Percentiles rank a stretch among this genome's conserved stretches.
These are phyloP conservation scores for Vitis hybrid DNA, from an alignment of 177 flowering plant genomes.

Conservation along the genomic window DNA sequence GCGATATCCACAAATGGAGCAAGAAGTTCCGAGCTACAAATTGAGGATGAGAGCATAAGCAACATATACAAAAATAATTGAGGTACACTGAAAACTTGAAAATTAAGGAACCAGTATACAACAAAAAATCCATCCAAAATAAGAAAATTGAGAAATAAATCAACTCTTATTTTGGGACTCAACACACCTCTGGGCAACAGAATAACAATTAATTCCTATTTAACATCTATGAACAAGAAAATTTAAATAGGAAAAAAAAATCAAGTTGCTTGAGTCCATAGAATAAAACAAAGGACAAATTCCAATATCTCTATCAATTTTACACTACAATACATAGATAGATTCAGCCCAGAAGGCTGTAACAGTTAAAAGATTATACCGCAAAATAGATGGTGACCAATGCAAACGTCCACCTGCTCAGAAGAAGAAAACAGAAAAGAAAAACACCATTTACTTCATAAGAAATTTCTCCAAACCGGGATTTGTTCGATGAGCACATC, in stretches of 20 bases:
- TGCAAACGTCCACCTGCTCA: slow-evolving; percentile 64
- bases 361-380: slow-evolving; percentile 32
- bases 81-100: background rate
- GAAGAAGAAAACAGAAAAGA: slow-evolving; percentile 11
- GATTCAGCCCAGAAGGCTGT: background rate
- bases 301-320: background rate
- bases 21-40: slow-evolving; percentile 48
- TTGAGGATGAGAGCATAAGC: slow-evolving; percentile 5
- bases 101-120: background rate
- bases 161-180: background rate
- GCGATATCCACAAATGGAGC: slow-evolving; percentile 49
- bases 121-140: background rate
- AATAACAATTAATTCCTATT: background rate
- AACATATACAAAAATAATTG: background rate
- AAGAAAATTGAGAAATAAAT: background rate
- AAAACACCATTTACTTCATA: background rate
- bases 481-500: background rate
- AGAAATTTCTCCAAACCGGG: background rate
- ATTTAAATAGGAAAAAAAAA: too few species aligned
- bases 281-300: background rate
- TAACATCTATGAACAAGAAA: background rate
- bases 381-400: slow-evolving; percentile 61
- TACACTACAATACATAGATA: background rate
- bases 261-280: too few species aligned
- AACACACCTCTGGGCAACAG: background rate